Evolutionary conservation across 495 filamentous ascomycete genomes (phyloP).

Genomic region (Clavariopsis aquatica): DNA sequence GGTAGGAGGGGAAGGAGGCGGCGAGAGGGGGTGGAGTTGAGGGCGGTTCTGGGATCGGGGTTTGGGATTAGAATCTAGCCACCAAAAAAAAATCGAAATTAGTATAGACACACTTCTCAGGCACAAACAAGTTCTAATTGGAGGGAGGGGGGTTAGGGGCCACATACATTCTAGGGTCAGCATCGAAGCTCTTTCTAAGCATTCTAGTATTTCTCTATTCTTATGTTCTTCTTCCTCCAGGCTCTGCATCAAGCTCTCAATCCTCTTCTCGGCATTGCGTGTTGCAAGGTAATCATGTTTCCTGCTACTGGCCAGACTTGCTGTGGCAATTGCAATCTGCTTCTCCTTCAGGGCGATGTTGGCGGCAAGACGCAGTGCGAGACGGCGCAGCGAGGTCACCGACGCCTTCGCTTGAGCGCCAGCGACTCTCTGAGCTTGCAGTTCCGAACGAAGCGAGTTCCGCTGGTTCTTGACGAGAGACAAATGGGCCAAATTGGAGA

Average conservation of each 20-base stretch:
- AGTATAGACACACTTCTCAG: background rate
- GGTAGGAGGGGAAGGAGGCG: constrained; percentile 31
- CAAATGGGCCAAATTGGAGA: constrained; percentile 37
- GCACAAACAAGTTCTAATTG: background rate
- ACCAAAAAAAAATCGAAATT: background rate
- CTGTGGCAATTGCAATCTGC: constrained; percentile 27
- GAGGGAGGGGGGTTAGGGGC: background rate
- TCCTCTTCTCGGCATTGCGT: constrained; percentile 27
- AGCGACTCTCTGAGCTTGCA: constrained; percentile 29
- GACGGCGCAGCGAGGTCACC: constrained; percentile 24
- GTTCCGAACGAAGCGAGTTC: constrained; percentile 16
- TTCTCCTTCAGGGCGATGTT: constrained; percentile 39
- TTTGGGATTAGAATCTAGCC: constrained; percentile 25
- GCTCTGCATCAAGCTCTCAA: constrained; percentile 22
- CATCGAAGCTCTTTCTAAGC: constrained; percentile 28
- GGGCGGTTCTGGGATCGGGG: constrained; percentile 3
- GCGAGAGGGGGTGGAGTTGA: constrained; percentile 18
- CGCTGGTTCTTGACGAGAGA: constrained; percentile 35
- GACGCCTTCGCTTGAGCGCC: constrained; percentile 25
- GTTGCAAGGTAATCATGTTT: constrained; percentile 27
- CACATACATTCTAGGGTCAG: constrained; percentile 35
- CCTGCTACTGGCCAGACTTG: constrained; percentile 22
- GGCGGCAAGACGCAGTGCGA: constrained; percentile 36
- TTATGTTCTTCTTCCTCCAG: constrained; percentile 27
- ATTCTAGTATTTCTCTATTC: constrained; percentile 33